Conservation (phyloP, 208 protist species). For the Endotrypanum monterogeii region DNA sequence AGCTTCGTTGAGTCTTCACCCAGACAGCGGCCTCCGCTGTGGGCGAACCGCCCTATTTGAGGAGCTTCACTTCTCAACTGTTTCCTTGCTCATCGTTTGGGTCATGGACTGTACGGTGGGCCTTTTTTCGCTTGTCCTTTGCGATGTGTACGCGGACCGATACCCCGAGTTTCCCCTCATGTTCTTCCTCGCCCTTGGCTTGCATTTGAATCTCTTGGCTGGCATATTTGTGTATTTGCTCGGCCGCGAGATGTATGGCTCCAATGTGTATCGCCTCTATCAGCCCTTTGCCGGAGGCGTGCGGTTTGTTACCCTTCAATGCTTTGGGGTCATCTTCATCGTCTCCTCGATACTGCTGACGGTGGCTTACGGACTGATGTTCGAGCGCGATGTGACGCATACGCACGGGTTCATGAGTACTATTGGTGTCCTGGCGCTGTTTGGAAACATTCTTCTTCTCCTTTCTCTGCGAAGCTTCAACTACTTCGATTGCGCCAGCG, state of each 20-base stretch:
- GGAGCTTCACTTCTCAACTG: slow-evolving; percentile 56
- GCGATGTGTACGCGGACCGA: slow-evolving; percentile 61
- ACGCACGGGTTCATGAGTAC: slow-evolving; percentile 47
- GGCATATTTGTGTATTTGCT: slow-evolving; percentile 55
- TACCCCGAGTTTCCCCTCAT: slow-evolving; percentile 51
- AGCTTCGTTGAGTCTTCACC: background rate
- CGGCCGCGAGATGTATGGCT: slow-evolving; percentile 46
- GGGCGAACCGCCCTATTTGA: slow-evolving; percentile 6
- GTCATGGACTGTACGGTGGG: slow-evolving; percentile 45
- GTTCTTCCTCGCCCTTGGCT: slow-evolving; percentile 45
- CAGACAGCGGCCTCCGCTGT: background rate
- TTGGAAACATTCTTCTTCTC: slow-evolving; percentile 62
- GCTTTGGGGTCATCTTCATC: slow-evolving; percentile 53
- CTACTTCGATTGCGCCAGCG: slow-evolving; percentile 9
- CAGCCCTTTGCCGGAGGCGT: slow-evolving; percentile 80
- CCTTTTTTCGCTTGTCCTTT: slow-evolving; percentile 52
- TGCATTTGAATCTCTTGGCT: slow-evolving; percentile 46
- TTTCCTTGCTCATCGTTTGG: slow-evolving; percentile 63
- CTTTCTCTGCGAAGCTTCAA: slow-evolving; percentile 64
- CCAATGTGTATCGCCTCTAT: slow-evolving; percentile 62
- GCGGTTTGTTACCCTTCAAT: slow-evolving; percentile 75
- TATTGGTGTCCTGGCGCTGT: slow-evolving; percentile 32
- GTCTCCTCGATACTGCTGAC: slow-evolving; percentile 27
- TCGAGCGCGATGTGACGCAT: slow-evolving; percentile 27
- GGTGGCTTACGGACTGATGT: slow-evolving; percentile 34